Conservation (phyloP, 164 flowering plant species). For the Magnolia officinalis region DNA sequence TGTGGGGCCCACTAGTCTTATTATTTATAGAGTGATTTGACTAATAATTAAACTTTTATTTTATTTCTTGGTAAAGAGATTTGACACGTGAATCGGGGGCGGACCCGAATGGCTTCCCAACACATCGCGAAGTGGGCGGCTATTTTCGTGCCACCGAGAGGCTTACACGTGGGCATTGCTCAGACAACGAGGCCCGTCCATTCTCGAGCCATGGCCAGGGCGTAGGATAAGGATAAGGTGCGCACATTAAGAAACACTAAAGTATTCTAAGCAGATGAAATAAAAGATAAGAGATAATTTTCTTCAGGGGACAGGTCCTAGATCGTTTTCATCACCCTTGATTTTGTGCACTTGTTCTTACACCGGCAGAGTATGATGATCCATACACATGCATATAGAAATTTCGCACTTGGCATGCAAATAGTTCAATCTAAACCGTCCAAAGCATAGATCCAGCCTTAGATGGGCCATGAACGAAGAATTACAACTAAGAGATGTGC, state of each 20-base stretch:
- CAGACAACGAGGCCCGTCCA: background rate
- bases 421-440: background rate
- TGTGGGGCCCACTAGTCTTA: background rate
- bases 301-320: background rate
- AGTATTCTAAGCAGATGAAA: background rate
- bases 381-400: background rate
- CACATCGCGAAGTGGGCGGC: background rate
- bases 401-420: background rate
- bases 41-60: no score
- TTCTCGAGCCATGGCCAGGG: background rate
- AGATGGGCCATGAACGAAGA: background rate
- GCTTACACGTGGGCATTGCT: background rate
- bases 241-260: background rate
- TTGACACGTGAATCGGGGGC: background rate
- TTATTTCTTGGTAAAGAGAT: background rate
- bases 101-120: background rate
- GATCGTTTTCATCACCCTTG: background rate
- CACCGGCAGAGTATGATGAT: background rate
- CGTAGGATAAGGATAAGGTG: constrained; percentile 1
- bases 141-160: background rate
- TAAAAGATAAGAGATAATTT: background rate
- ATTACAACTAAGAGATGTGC: background rate
- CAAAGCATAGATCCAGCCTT: background rate
- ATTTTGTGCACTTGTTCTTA: background rate
- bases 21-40: background rate